These are phyloP conservation scores for Collybiopsis luxurians DNA, from an alignment of 768 basidiomycete genomes.

Conservation along the genomic window DNA sequence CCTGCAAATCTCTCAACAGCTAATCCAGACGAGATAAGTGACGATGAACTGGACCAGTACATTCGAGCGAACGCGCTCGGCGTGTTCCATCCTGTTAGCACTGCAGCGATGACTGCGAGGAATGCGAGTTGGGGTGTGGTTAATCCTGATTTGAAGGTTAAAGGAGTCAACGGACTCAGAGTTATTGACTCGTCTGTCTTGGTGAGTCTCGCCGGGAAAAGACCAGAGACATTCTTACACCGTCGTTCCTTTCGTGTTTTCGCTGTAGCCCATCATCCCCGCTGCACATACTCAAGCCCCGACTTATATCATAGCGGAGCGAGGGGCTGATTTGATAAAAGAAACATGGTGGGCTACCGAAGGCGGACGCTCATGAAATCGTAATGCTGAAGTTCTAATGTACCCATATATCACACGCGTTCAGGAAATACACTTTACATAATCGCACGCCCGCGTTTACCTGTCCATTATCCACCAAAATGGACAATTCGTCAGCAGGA, in stretches of 20 bases:
- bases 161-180: slow-evolving; percentile 30
- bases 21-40: slow-evolving; percentile 4
- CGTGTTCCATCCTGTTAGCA: slow-evolving; percentile 28
- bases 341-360: slow-evolving; percentile 3
- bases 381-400: background rate
- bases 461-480: too few relatives aligned
- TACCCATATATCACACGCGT: too few relatives aligned
- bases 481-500: too few relatives aligned
- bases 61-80: slow-evolving; percentile 19
- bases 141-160: slow-evolving; percentile 31
- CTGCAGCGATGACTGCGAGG: slow-evolving; percentile 26
- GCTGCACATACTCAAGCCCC: slow-evolving; percentile 21
- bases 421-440: too few relatives aligned
- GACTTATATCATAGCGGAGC: slow-evolving; percentile 21
- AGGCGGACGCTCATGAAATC: too few relatives aligned
- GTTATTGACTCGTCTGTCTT: slow-evolving; percentile 36
- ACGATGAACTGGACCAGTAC: slow-evolving; percentile 24
- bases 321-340: slow-evolving; percentile 24
- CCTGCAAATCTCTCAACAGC: slow-evolving; percentile 17
- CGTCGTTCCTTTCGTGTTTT: too few relatives aligned
- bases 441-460: too few relatives aligned
- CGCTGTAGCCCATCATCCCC: slow-evolving; percentile 19
- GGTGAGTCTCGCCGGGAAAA: slow-evolving; percentile 13
- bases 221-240: background rate
- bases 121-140: slow-evolving; percentile 26